Evolutionary conservation across 208 protist species (phyloP).

Genomic region (Wallacemonas sp.): DNA sequence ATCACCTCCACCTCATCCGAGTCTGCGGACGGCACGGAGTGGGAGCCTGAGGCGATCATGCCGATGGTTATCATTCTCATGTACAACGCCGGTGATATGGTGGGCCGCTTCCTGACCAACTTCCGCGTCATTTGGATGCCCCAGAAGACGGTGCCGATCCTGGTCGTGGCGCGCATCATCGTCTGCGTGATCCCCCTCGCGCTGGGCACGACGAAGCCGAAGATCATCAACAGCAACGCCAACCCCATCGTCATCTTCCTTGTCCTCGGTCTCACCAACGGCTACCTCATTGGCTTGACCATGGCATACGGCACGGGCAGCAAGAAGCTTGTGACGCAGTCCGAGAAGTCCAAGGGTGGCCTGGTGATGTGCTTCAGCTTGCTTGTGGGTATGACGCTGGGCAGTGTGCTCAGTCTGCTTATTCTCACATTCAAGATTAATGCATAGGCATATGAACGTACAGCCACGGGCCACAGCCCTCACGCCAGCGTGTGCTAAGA

Average conservation of each 20-base stretch:
- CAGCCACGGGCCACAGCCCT: too few relatives aligned
- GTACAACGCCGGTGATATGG: constrained; percentile 34
- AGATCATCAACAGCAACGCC: constrained; percentile 39
- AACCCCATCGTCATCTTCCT: constrained; percentile 44
- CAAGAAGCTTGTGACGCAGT: constrained; percentile 26
- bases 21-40: constrained; percentile 15
- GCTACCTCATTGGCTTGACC: constrained; percentile 39
- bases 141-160: constrained; percentile 9
- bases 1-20: background rate
- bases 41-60: constrained; percentile 32
- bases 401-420: constrained; percentile 30
- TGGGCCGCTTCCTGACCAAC: constrained; percentile 31
- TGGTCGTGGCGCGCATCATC: constrained; percentile 30
- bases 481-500: too few relatives aligned
- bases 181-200: constrained; percentile 36
- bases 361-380: constrained; percentile 35
- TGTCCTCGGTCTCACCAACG: constrained; percentile 34
- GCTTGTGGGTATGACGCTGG: constrained; percentile 28
- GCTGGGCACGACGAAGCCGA: constrained; percentile 27
- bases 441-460: constrained; percentile 4
- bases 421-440: constrained; percentile 27
- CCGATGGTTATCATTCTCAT: constrained; percentile 42
- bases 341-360: constrained; percentile 30
- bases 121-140: constrained; percentile 29
- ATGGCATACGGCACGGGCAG: constrained; percentile 40